phyloP scores from a whole-genome alignment of 352 stramenopile genomes.

The Paralagenidium karlingii region DNA sequence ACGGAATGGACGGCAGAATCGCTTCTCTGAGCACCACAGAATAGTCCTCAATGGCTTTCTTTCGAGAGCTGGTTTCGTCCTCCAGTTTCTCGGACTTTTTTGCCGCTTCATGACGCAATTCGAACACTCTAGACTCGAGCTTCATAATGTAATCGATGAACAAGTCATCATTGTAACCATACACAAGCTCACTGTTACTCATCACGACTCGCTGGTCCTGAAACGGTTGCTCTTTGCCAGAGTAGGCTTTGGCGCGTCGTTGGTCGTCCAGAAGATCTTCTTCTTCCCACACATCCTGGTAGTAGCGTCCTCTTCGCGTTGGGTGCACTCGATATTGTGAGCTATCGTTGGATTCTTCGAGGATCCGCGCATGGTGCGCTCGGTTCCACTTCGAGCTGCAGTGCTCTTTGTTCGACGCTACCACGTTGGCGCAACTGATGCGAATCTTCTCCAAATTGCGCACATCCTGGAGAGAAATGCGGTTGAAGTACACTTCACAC shows the following conservation, averaged over 20 bases:
- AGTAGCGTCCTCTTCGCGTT: constrained; percentile 56
- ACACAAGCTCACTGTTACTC: constrained; percentile 48
- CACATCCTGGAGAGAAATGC: constrained; percentile 28
- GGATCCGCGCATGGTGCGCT: too few relatives aligned
- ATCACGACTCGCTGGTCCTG: constrained; percentile 19
- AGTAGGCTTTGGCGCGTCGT: constrained; percentile 9
- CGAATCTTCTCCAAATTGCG: constrained; percentile 34
- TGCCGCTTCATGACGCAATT: too few relatives aligned
- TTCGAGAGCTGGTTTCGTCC: too few relatives aligned
- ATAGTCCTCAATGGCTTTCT: too few relatives aligned
- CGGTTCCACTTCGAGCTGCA: too few relatives aligned
- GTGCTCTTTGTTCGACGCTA: constrained; percentile 54
- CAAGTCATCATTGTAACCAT: constrained; percentile 63
- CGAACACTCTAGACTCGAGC: constrained; percentile 18
- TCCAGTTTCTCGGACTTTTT: too few relatives aligned
- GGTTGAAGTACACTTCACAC: constrained; percentile 41
- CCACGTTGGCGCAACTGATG: constrained; percentile 33
- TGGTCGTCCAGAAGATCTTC: constrained; percentile 33
- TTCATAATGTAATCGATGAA: constrained; percentile 34
- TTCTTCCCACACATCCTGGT: constrained; percentile 72
- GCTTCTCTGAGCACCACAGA: too few relatives aligned
- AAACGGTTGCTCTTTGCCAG: constrained; percentile 21
- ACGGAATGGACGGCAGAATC: too few relatives aligned
- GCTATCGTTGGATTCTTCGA: too few relatives aligned
- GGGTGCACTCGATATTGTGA: too few relatives aligned